Conservation (phyloP, 495 filamentous ascomycete genomes). For the Xylaria scruposa region DNA sequence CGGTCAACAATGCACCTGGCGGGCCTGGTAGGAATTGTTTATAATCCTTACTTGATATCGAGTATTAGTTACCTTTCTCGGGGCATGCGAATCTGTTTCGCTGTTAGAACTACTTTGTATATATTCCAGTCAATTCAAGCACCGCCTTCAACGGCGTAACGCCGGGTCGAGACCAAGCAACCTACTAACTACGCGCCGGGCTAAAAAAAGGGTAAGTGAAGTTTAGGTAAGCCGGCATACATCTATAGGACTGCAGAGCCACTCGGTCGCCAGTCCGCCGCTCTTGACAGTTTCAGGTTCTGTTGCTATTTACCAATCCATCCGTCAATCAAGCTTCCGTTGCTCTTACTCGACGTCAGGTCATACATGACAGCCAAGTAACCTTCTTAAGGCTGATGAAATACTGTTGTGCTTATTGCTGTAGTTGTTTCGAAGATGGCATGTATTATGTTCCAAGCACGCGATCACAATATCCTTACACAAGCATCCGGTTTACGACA, state of each 20-base stretch:
- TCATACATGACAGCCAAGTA: too few species aligned
- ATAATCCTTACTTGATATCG: background rate
- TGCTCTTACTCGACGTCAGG: background rate
- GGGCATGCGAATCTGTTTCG: background rate
- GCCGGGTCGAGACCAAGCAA: background rate
- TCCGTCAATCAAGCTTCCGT: background rate
- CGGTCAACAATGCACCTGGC: background rate
- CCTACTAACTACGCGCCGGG: constrained; percentile 5
- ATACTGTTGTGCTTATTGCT: background rate
- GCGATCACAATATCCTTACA: background rate
- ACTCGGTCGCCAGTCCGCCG: background rate
- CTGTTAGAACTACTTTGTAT: background rate
- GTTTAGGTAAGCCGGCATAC: constrained; percentile 1
- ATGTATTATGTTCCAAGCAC: background rate
- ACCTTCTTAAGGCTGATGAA: background rate
- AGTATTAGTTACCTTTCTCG: background rate
- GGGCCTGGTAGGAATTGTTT: background rate
- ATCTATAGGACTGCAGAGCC: constrained; percentile 7
- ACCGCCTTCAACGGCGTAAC: constrained; percentile 5
- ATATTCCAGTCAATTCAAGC: constrained; percentile 6
- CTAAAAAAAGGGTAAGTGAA: background rate
- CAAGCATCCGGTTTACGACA: background rate
- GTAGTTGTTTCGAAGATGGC: background rate
- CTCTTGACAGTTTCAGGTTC: constrained; percentile 12
- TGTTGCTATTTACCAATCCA: constrained; percentile 2